Evolutionary conservation across 768 basidiomycete genomes (phyloP), one percentile per base, ranked within the genome.

Genomic region (Boletus eberwhitei): DNA sequence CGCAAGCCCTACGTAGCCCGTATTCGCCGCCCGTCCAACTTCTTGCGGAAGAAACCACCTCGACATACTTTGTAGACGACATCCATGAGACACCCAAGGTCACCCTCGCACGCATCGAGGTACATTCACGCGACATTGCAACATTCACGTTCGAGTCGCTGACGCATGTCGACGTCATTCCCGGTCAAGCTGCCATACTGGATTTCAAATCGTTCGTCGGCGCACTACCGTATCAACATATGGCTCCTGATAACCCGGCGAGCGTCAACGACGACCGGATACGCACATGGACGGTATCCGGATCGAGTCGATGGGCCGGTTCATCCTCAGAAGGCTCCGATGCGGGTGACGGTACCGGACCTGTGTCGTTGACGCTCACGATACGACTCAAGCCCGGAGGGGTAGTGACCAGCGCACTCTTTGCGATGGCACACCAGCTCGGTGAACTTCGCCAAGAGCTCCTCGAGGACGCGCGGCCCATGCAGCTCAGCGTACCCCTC

Each of bases 231-330:
- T 85, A 86, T 63, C 73, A 72, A 38, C 84, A 85, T 61, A 83
- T 85, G 81, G 75, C 79, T 1, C 71, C 74, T 7, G 48, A 59
- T n/a, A 72, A 76, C 31, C 82, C 82, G 0, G 74, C 67, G 16
- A 71, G 73, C n/a, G 72, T 84, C 35, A 85, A 85, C 62, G 84
- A 86, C 62, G 83, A 86, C 61, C 76, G 83, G 42, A 75, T 86
- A 40, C 79, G 84, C 22, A 86, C 84, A 1, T 87, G 84, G 84
- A 85, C 84, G 0, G 71, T 86, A 19, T 84, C 84, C 1, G 34
- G 58, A 11, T 60, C 60, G 36, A 70, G 50, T 52, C 36, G 19
- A 4, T 70, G 66, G 66, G 17, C 35, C 46, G 42, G 39, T 8
- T 38, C 17, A 2, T 47, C 50, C 12, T 16, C 43, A 17, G 42